Evolutionary conservation across 257 asterid genomes (phyloP).

Genomic region (Mentha longifolia): DNA sequence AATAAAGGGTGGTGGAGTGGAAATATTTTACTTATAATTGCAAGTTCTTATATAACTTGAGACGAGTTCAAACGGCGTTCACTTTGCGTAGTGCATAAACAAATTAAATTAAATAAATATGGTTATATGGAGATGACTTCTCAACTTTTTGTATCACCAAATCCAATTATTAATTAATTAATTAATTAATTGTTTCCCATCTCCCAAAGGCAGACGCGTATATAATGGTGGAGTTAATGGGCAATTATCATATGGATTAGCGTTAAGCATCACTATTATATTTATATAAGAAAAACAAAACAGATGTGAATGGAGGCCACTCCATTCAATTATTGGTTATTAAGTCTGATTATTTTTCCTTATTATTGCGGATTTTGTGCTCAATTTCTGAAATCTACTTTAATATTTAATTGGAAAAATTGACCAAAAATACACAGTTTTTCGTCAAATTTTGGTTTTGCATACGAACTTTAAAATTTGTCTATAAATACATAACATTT

Average conservation of each 20-base stretch:
- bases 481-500: no score
- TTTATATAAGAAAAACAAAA: background rate
- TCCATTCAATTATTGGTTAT: constrained; percentile 13
- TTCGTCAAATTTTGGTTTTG: no score
- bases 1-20: background rate
- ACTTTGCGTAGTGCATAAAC: constrained; percentile 33
- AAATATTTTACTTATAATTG: background rate
- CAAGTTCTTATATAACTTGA: background rate
- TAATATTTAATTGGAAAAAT: background rate
- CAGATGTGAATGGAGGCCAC: constrained; percentile 7
- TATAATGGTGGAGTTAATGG: constrained; percentile 25
- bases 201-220: constrained; percentile 26
- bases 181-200: background rate
- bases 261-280: constrained; percentile 6
- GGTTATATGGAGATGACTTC: constrained; percentile 4
- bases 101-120: background rate
- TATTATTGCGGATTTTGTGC: constrained; percentile 23
- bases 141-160: constrained; percentile 22
- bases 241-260: constrained; percentile 12
- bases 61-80: background rate
- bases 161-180: constrained; percentile 20
- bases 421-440: no score
- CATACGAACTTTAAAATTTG: no score
- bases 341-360: constrained; percentile 19
- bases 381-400: constrained; percentile 7